phyloP scores from a whole-genome alignment of 805 yeast species.

The Candida railenensis region DNA sequence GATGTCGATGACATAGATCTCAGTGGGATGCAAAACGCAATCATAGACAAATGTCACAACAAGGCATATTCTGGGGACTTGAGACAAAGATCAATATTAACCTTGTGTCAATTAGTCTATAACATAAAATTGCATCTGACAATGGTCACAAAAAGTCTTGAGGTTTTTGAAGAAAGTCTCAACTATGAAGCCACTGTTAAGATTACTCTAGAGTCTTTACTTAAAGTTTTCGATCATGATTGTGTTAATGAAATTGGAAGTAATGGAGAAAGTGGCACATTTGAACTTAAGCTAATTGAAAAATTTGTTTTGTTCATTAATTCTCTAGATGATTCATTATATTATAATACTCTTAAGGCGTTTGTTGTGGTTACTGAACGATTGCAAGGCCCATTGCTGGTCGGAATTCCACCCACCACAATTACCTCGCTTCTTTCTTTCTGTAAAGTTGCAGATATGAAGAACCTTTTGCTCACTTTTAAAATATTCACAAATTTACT shows the following conservation, averaged over 20 bases:
- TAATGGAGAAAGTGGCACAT: neutral
- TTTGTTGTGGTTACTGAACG: neutral
- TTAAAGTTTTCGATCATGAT: constrained; percentile 11
- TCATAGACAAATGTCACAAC: constrained; percentile 17
- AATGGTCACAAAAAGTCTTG: constrained; percentile 9
- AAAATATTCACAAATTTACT: constrained; percentile 5
- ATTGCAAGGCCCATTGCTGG: neutral
- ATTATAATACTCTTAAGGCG: neutral
- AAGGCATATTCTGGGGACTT: constrained; percentile 29
- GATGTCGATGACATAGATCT: constrained; percentile 4
- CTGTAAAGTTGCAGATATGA: constrained; percentile 5
- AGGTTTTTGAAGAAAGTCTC: constrained; percentile 22
- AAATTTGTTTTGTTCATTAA: constrained; percentile 1
- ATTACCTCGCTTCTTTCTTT: neutral
- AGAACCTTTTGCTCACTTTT: constrained; percentile 1
- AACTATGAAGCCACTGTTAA: constrained; percentile 25
- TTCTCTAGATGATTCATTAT: constrained; percentile 1
- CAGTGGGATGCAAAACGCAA: constrained; percentile 14
- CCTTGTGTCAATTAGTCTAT: constrained; percentile 21
- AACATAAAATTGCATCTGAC: constrained; percentile 8
- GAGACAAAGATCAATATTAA: constrained; percentile 22
- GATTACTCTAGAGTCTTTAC: constrained; percentile 24
- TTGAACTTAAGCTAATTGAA: neutral
- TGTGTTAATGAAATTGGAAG: constrained; percentile 8
- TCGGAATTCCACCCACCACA: neutral